phyloP scores from a whole-genome alignment of 768 basidiomycete genomes.

The Coprinopsis strossmayeri region DNA sequence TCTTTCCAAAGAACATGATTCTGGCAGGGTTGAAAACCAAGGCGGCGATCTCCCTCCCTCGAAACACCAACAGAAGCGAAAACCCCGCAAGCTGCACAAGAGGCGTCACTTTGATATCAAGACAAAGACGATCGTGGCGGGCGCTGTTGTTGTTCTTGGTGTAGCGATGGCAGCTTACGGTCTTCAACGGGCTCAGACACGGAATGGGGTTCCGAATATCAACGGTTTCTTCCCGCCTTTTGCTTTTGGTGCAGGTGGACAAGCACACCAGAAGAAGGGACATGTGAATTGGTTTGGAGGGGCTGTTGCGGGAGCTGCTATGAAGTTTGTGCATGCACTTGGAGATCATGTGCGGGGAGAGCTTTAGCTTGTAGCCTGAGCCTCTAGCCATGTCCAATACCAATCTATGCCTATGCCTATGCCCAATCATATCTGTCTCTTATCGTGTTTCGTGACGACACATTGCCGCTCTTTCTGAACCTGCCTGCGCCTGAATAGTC shows the following conservation, averaged over 20 bases:
- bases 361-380: no score
- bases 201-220: background rate
- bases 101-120: conserved; percentile 16
- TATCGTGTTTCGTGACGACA: no score
- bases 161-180: conserved; percentile 63
- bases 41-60: no score
- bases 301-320: conserved; percentile 3
- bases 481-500: no score
- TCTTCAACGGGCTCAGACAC: no score
- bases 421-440: no score
- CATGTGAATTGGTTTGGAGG: conserved; percentile 7
- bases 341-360: conserved; percentile 1
- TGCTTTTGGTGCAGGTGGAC: background rate
- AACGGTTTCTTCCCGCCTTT: background rate
- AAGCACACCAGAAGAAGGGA: conserved; percentile 7
- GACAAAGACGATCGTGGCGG: conserved; percentile 45
- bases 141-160: conserved; percentile 63
- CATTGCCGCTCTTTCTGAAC: no score
- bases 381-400: no score
- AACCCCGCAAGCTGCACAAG: conserved; percentile 7
- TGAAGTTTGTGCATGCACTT: background rate
- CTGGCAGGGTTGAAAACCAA: no score
- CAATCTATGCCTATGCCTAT: no score
- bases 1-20: conserved; percentile 13
- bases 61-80: conserved; percentile 7